A percentile compares a stretch with the other conserved stretches of the same genome.
Conservation (phyloP, 2,329 filamentous ascomycete genomes). For the Colletotrichum aenigma region DNA sequence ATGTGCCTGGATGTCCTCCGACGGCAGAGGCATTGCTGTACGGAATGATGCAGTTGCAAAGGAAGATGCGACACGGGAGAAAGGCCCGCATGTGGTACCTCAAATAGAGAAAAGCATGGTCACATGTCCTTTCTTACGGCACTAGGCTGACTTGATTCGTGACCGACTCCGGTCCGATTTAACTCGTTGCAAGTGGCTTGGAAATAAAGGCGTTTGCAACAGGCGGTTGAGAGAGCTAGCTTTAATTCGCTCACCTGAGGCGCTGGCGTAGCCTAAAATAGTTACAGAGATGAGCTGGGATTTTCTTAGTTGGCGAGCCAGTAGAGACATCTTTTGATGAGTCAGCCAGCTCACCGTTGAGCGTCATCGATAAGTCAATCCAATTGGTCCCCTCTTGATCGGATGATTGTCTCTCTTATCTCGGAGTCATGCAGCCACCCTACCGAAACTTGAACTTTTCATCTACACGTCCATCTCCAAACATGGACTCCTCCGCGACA, state of each 20-base stretch:
- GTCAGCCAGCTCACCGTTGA: neutral
- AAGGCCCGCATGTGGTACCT: slow-evolving; percentile 64
- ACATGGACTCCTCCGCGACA: neutral
- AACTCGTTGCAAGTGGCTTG: neutral
- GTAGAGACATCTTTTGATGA: neutral
- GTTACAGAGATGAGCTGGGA: neutral
- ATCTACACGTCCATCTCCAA: neutral
- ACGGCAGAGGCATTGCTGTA: slow-evolving; percentile 68
- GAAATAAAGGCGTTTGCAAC: neutral
- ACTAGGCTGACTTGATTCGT: neutral
- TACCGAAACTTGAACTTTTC: neutral
- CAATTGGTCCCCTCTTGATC: neutral
- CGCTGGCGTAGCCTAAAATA: neutral
- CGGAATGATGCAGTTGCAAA: slow-evolving; percentile 76
- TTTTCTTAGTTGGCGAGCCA: neutral
- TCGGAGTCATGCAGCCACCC: neutral
- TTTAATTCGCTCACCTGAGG: neutral
- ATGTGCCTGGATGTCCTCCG: slow-evolving; percentile 76
- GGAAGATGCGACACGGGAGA: slow-evolving; percentile 70
- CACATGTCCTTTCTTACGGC: neutral
- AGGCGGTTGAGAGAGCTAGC: neutral
- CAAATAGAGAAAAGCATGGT: slow-evolving; percentile 41
- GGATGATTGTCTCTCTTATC: neutral
- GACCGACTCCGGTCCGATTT: rapidly evolving
- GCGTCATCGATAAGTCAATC: neutral